Evolutionary conservation across 768 basidiomycete species (phyloP).

Genomic region (Suillus subaureus): DNA sequence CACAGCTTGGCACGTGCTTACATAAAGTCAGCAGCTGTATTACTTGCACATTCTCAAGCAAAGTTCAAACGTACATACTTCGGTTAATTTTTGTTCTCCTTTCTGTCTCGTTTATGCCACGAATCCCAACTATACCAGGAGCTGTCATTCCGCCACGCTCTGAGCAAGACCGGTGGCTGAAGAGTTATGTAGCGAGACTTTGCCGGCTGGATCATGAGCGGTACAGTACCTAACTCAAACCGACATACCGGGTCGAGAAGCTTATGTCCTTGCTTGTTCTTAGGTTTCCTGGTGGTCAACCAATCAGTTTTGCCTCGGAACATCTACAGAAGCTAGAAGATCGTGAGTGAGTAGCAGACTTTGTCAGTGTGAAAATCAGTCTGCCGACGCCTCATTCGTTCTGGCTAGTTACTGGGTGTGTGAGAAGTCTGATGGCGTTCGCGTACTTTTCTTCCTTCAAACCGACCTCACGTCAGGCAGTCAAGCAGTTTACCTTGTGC

Average conservation of each 20-base stretch:
- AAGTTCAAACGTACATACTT: neutral
- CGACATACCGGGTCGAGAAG: neutral
- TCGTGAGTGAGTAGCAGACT: conserved; percentile 61
- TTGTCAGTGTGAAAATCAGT: conserved; percentile 3
- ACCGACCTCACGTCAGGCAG: conserved; percentile 52
- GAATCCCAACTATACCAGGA: conserved; percentile 76
- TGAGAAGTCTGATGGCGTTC: conserved; percentile 96
- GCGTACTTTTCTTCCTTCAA: conserved; percentile 83
- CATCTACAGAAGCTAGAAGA: conserved; percentile 78
- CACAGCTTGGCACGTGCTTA: conserved; percentile 16
- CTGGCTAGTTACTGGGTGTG: conserved; percentile 92
- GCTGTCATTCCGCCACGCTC: conserved; percentile 53
- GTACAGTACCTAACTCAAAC: conserved; percentile 39
- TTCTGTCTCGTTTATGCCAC: conserved; percentile 41
- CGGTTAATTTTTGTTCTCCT: neutral
- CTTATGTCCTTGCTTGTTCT: conserved; percentile 9
- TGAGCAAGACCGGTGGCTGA: conserved; percentile 68
- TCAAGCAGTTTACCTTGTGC: conserved; percentile 76
- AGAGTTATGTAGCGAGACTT: conserved; percentile 58
- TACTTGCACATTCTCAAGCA: neutral
- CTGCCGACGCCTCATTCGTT: conserved; percentile 16
- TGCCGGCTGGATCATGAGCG: conserved; percentile 67
- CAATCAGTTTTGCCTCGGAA: conserved; percentile 79
- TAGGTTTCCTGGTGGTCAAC: conserved; percentile 96
- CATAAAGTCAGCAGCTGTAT: conserved; percentile 9